phyloP scores from a whole-genome alignment of 177 flowering plant species.

The Vitis hybrid region DNA sequence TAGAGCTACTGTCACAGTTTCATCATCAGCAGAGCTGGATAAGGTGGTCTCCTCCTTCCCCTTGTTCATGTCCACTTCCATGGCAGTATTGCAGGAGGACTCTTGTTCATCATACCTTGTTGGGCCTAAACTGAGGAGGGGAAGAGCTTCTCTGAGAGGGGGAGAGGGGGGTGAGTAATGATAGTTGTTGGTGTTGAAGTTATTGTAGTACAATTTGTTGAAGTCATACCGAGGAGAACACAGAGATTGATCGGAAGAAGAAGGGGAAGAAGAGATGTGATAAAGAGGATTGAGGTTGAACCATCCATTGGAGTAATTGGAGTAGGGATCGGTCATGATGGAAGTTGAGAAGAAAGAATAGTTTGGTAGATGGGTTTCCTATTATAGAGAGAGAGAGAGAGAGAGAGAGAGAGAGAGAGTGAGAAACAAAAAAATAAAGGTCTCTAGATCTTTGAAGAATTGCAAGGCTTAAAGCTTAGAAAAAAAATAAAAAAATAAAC shows the following conservation, averaged over 20 bases:
- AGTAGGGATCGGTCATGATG: slow-evolving; percentile 57
- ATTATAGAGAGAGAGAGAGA: slow-evolving; percentile 24
- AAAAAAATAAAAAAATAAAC: background rate
- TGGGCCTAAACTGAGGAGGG: slow-evolving; percentile 65
- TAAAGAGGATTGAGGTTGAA: slow-evolving; percentile 34
- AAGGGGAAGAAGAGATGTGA: slow-evolving; percentile 24
- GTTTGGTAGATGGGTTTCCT: slow-evolving; percentile 16
- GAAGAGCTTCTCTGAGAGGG: slow-evolving; percentile 74
- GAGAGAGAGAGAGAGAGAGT: slow-evolving; percentile 28
- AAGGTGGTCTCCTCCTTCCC: slow-evolving; percentile 26
- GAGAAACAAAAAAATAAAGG: slow-evolving; percentile 12
- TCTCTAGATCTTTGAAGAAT: slow-evolving; percentile 18
- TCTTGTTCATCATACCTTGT: slow-evolving; percentile 39
- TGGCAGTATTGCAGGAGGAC: slow-evolving; percentile 20
- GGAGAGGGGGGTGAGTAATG: slow-evolving; percentile 56
- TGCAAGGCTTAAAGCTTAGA: slow-evolving; percentile 4
- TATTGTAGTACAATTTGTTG: slow-evolving; percentile 19
- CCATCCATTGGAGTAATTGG: slow-evolving; percentile 54
- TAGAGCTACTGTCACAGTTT: slow-evolving; percentile 51
- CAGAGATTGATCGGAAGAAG: slow-evolving; percentile 26
- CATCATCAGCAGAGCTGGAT: slow-evolving; percentile 25
- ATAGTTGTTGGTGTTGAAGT: slow-evolving; percentile 17
- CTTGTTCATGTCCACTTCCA: slow-evolving; percentile 38
- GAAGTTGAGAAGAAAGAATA: slow-evolving; percentile 7
- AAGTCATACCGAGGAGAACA: slow-evolving; percentile 14